These are phyloP conservation scores for Tricholoma flavovirens DNA, from an alignment of 768 basidiomycete genomes.

Conservation along the genomic window DNA sequence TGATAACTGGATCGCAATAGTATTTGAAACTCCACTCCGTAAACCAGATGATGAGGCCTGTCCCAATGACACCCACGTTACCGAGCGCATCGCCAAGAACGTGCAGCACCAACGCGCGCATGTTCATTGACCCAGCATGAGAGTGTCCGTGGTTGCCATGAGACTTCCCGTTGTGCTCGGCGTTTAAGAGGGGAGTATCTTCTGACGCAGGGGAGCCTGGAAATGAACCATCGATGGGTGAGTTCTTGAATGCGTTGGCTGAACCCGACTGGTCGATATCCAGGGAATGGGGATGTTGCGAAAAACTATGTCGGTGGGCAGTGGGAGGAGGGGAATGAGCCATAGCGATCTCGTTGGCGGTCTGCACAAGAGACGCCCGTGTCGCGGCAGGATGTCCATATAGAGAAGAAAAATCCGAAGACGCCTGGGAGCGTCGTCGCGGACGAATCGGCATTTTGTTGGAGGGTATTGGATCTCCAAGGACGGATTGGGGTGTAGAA, in stretches of 20 bases:
- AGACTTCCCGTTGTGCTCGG: slow-evolving; percentile 15
- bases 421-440: slow-evolving; percentile 26
- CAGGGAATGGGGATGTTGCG: slow-evolving; percentile 21
- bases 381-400: slow-evolving; percentile 74
- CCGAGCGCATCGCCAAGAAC: slow-evolving; percentile 96
- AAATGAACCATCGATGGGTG: slow-evolving; percentile 8
- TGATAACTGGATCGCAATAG: slow-evolving; percentile 92
- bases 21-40: slow-evolving; percentile 79
- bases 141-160: slow-evolving; percentile 28
- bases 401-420: slow-evolving; percentile 47
- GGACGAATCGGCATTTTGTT: slow-evolving; percentile 18
- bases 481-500: slow-evolving; percentile 16
- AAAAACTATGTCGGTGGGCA: slow-evolving; percentile 18
- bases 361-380: slow-evolving; percentile 68
- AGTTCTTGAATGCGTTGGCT: slow-evolving; percentile 1
- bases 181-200: slow-evolving; percentile 39
- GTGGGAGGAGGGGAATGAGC: slow-evolving; percentile 44
- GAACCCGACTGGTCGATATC: slow-evolving; percentile 11
- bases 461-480: slow-evolving; percentile 25
- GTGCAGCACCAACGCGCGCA: slow-evolving; percentile 92
- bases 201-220: slow-evolving; percentile 25
- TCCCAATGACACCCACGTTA: slow-evolving; percentile 95
- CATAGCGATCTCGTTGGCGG: slow-evolving; percentile 74
- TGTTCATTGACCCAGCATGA: slow-evolving; percentile 87
- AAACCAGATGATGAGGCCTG: slow-evolving; percentile 92